These are phyloP conservation scores for Solanum sitiens DNA, from an alignment of 257 asterid genomes.

Conservation along the genomic window DNA sequence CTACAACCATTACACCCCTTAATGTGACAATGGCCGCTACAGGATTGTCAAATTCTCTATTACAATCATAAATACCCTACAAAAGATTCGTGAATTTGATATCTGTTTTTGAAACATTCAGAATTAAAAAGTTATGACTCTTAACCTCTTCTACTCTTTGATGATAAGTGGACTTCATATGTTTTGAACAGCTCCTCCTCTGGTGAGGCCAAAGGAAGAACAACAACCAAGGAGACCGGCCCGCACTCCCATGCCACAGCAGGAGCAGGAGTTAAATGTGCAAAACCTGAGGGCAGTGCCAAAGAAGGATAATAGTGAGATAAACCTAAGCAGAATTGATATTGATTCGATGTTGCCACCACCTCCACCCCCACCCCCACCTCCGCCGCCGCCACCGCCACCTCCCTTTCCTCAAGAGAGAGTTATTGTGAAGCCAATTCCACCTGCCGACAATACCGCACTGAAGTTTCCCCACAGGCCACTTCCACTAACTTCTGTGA, in stretches of 20 bases:
- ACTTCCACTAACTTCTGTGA: conserved; percentile 59
- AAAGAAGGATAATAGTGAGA: conserved; percentile 35
- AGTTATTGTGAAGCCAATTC: conserved; percentile 48
- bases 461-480: conserved; percentile 20
- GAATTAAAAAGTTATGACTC: background rate
- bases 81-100: background rate
- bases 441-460: conserved; percentile 28
- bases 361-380: background rate
- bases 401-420: conserved; percentile 45
- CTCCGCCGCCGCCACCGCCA: conserved; percentile 32
- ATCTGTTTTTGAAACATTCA: background rate
- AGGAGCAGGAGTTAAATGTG: conserved; percentile 35
- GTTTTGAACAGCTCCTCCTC: conserved; percentile 45
- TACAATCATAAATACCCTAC: background rate
- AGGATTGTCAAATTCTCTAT: background rate
- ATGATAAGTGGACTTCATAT: background rate
- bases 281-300: conserved; percentile 42
- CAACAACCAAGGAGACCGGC: conserved; percentile 31
- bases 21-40: background rate
- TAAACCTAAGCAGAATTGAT: conserved; percentile 60
- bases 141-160: background rate
- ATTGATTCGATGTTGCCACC: conserved; percentile 53
- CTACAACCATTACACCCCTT: background rate
- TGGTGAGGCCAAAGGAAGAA: conserved; percentile 54
- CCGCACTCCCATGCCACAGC: conserved; percentile 42